These are phyloP conservation scores for Morella rubra DNA, from an alignment of 306 rosid genomes.

Conservation along the genomic window DNA sequence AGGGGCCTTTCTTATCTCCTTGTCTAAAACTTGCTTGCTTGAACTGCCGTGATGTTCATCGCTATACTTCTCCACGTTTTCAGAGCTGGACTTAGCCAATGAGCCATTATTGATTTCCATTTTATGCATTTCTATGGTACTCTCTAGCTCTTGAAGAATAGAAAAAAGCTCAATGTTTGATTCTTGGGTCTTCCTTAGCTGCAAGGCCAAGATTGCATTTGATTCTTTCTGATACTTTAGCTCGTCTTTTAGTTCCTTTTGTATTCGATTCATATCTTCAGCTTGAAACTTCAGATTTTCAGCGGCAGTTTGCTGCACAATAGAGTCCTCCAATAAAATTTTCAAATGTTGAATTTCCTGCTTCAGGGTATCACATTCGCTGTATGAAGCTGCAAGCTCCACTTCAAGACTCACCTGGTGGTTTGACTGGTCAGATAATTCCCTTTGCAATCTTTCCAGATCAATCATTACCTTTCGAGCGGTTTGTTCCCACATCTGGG, in stretches of 20 bases:
- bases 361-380: conserved; percentile 50
- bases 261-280: conserved; percentile 41
- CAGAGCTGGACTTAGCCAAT: conserved; percentile 26
- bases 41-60: conserved; percentile 33
- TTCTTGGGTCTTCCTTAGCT: conserved; percentile 78
- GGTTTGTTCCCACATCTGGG: conserved; percentile 91
- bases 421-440: conserved; percentile 60
- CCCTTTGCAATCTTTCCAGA: conserved; percentile 56
- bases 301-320: conserved; percentile 32
- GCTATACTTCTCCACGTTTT: conserved; percentile 29
- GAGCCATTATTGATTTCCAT: conserved; percentile 56
- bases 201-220: conserved; percentile 59
- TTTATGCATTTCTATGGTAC: conserved; percentile 63
- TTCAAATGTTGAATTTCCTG: conserved; percentile 59
- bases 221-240: conserved; percentile 70
- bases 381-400: conserved; percentile 57
- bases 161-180: conserved; percentile 81
- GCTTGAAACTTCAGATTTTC: conserved; percentile 43
- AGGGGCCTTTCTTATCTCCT: conserved; percentile 28
- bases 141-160: conserved; percentile 85
- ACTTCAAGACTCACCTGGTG: conserved; percentile 43
- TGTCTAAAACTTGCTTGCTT: conserved; percentile 24
- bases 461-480: conserved; percentile 76
- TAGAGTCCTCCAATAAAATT: conserved; percentile 38
- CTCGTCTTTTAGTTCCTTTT: conserved; percentile 60